Evolutionary conservation across 1,139 yeast species (phyloP), one percentile per base, ranked within the genome.

Genomic region (Geotrichum cucujoidarum): DNA sequence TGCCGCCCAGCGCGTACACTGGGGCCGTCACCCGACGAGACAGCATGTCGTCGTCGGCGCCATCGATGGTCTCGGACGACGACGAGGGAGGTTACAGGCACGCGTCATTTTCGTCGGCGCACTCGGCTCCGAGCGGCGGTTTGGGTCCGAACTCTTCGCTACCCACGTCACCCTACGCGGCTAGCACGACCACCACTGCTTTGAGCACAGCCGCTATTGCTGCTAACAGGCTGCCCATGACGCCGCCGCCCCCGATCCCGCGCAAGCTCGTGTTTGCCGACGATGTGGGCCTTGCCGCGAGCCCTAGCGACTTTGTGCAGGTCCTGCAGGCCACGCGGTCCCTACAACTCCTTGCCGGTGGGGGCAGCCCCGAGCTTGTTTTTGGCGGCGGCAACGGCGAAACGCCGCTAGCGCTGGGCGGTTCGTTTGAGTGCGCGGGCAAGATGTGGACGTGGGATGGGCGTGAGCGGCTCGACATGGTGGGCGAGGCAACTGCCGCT

Each of bases 281-380:
- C 60, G 49, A 49, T 59, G 54, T 56, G 53, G 38, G 44, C 45
- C 40, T 36, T 69, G 24, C 69, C 67, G 50, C 72, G 73, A 24
- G 65, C 1, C 67, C 67, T 8, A 47, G 55, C 20, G 71, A 68
- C 52, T 53, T 69, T 33, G 53, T 68, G 16, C 68, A 63, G 49
- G 68, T 67, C 44, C 59, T 69, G 21, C 70, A 67, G 51, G 73
- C 73, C 29, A 66, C 72, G 32, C 59, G 71, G 18, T 64, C 71
- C 17, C 58, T 69, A 35, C 72, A 69, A 59, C 68, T 64, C 50
- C 55, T 69, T 33, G 27, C 27, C 27, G 6, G 8, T 24, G 27
- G 8, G 6, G 10, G 8, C 27, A 24, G 27, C 27, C 8, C 27
- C 27, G 27, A 6, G 6, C 8, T 10, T 10, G 27, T 24, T 6